Conservation (phyloP, 352 stramenopile species). For the Globisporangium irregulare region DNA sequence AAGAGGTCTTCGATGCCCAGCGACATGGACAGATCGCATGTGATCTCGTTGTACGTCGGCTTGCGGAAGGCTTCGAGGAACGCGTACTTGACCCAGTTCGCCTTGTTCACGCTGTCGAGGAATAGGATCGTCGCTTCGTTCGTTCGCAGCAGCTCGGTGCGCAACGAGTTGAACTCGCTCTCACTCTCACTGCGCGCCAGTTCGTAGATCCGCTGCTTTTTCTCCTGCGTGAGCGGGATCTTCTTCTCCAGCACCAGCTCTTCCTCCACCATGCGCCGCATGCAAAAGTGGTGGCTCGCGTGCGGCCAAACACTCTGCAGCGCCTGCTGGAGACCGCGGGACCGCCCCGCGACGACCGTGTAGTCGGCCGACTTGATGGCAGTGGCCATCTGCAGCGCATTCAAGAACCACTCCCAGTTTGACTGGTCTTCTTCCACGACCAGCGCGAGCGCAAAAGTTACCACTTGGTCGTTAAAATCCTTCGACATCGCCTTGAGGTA, state of each 20-base stretch:
- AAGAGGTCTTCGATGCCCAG: slow-evolving; percentile 42
- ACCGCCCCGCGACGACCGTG: slow-evolving; percentile 61
- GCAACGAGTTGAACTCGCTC: slow-evolving; percentile 62
- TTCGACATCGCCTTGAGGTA: slow-evolving; percentile 73
- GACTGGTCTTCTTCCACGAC: slow-evolving; percentile 60
- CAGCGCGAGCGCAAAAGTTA: slow-evolving; percentile 66
- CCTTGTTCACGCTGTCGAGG: slow-evolving; percentile 52
- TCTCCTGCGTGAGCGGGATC: slow-evolving; percentile 55
- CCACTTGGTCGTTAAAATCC: slow-evolving; percentile 68
- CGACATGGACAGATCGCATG: slow-evolving; percentile 53
- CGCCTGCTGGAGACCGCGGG: slow-evolving; percentile 46
- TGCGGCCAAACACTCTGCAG: slow-evolving; percentile 52
- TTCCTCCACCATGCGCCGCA: slow-evolving; percentile 71
- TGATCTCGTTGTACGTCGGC: slow-evolving; percentile 73
- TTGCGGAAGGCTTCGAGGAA: slow-evolving; percentile 64
- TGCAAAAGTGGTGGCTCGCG: slow-evolving; percentile 66
- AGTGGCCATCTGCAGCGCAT: slow-evolving; percentile 38
- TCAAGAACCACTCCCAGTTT: slow-evolving; percentile 80
- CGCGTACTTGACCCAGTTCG: slow-evolving; percentile 76
- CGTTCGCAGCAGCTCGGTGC: slow-evolving; percentile 43
- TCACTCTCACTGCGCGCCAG: slow-evolving; percentile 68
- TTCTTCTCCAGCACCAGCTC: slow-evolving; percentile 59
- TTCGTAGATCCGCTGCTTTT: slow-evolving; percentile 69
- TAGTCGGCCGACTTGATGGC: slow-evolving; percentile 56
- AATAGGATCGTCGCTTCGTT: slow-evolving; percentile 51